Conservation (phyloP, 2,329 filamentous ascomycete species). For the Volutella citrinella region DNA sequence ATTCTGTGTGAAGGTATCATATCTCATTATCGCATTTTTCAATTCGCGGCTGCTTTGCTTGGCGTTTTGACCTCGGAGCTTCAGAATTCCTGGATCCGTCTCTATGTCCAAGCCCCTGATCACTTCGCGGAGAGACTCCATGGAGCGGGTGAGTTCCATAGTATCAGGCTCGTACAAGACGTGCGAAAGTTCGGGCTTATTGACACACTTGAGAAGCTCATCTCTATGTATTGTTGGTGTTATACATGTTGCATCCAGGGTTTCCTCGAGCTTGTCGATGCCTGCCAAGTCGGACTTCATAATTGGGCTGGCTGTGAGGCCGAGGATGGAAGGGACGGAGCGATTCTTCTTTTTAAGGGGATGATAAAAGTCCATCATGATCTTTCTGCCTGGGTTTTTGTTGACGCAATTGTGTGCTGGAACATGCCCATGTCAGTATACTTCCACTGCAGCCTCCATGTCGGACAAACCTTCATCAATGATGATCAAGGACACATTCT, state of each 20-base stretch:
- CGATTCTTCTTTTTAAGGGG: conserved; percentile 36
- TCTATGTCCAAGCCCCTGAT: conserved; percentile 49
- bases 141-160: conserved; percentile 28
- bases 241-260: conserved; percentile 66
- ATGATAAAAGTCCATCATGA: conserved; percentile 74
- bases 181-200: conserved; percentile 56
- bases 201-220: conserved; percentile 66
- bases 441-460: too few species aligned
- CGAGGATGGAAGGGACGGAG: conserved; percentile 64
- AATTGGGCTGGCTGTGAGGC: conserved; percentile 77
- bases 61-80: conserved; percentile 40
- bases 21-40: conserved; percentile 34
- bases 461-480: conserved; percentile 76
- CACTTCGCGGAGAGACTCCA: conserved; percentile 42
- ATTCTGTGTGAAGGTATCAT: conserved; percentile 49
- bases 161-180: conserved; percentile 28
- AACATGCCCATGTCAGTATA: too few species aligned
- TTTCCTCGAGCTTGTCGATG: conserved; percentile 62
- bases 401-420: conserved; percentile 71
- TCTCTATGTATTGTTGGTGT: conserved; percentile 67
- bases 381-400: conserved; percentile 61
- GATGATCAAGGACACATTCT: conserved; percentile 64
- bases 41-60: conserved; percentile 40
- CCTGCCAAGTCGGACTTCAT: conserved; percentile 54
- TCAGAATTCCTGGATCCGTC: conserved; percentile 58